Conservation (phyloP, 1,284 basidiomycete species). For the Irpex sp. region DNA sequence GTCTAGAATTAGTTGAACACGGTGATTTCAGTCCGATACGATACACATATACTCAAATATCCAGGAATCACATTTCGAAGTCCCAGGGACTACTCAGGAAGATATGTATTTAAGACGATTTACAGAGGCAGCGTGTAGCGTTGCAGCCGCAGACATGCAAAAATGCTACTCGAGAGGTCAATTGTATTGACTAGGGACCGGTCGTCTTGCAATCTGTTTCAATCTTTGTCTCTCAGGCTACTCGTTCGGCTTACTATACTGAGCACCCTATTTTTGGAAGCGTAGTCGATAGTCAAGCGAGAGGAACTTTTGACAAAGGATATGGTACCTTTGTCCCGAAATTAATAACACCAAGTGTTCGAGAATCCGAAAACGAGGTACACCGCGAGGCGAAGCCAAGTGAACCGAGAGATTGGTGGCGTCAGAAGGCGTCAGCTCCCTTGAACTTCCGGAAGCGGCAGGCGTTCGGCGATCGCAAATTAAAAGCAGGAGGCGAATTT, state of each 20-base stretch:
- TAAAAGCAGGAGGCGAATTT: background rate
- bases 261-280: no score
- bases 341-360: no score
- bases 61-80: background rate
- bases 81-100: background rate
- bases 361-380: background rate
- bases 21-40: background rate
- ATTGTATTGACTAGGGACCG: no score
- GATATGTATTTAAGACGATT: background rate
- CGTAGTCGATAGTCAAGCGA: no score
- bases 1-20: background rate
- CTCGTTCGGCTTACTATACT: no score
- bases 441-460: background rate
- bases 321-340: no score
- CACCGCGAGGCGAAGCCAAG: background rate
- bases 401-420: background rate
- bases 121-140: background rate
- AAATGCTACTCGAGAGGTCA: no score
- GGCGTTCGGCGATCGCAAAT: background rate
- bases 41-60: background rate
- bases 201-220: no score
- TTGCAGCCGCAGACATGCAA: no score
- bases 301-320: no score
- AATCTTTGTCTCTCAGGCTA: no score
- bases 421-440: no score